phyloP scores from a whole-genome alignment of 2,329 filamentous ascomycete genomes.

The Penicillium sp. region DNA sequence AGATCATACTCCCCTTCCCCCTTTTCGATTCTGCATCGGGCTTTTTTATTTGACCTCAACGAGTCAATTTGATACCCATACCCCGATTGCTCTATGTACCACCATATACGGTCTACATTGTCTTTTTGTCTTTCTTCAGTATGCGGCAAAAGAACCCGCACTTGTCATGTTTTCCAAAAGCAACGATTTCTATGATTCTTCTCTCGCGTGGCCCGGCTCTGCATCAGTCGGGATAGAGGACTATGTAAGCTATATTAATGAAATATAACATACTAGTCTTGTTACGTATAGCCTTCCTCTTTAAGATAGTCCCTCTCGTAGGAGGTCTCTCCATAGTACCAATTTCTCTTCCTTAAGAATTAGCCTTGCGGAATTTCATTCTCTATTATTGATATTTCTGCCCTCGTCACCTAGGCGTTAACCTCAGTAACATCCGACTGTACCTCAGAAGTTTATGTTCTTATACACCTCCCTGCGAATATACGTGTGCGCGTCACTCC shows the following conservation, averaged over 20 bases:
- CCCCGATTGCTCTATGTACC: slow-evolving; percentile 22
- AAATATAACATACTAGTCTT: no score
- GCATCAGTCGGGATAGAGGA: not conserved
- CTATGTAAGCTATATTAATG: not conserved
- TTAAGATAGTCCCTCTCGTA: no score
- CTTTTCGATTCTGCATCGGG: slow-evolving; percentile 14
- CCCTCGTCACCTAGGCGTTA: no score
- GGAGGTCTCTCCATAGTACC: no score
- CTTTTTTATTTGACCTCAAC: slow-evolving; percentile 2
- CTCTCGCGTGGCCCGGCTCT: not conserved
- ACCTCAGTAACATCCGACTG: no score
- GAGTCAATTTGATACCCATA: slow-evolving; percentile 25
- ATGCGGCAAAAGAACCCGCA: not conserved
- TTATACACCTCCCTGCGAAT: no score
- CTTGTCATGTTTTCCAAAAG: slow-evolving; percentile 4
- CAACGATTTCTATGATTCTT: slow-evolving; percentile 4
- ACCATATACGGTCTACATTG: slow-evolving; percentile 19
- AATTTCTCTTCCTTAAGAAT: no score
- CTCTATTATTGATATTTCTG: no score
- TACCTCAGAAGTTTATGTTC: no score
- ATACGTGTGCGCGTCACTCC: no score
- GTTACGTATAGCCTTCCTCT: no score
- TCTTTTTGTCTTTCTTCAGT: not conserved
- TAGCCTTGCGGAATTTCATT: no score
- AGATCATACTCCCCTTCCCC: not conserved